phyloP scores from a whole-genome alignment of 2,329 filamentous ascomycete genomes.

The Niveomyces coronatus region DNA sequence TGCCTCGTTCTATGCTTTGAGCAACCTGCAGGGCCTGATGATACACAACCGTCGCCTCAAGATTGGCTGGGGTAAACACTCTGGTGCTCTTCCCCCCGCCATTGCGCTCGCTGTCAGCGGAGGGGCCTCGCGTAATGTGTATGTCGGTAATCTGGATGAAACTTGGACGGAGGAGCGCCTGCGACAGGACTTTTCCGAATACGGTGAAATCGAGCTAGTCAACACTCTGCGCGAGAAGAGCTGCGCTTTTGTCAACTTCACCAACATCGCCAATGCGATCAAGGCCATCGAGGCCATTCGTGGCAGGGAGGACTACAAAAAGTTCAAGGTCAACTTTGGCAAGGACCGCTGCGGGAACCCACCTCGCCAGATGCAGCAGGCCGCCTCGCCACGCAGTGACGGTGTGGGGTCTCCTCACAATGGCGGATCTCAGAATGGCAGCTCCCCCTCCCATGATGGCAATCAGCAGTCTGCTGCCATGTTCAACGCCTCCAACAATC shows the following conservation, averaged over 20 bases:
- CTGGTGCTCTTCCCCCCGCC: conserved; percentile 85
- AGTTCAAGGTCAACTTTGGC: conserved; percentile 99
- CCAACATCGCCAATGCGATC: conserved; percentile 98
- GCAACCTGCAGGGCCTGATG: conserved; percentile 96
- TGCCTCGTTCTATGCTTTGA: conserved; percentile 93
- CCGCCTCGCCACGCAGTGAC: conserved; percentile 57
- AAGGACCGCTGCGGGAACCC: conserved; percentile 97
- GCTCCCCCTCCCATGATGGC: conserved; percentile 42
- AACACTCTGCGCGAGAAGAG: conserved; percentile 97
- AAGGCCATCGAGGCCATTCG: conserved; percentile 97
- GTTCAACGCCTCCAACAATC: conserved; percentile 77
- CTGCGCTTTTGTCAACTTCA: conserved; percentile 99
- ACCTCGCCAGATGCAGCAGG: conserved; percentile 68
- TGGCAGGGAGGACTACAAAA: conserved; percentile 89
- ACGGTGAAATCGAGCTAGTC: conserved; percentile 93
- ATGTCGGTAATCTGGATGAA: conserved; percentile 95
- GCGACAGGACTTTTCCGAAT: conserved; percentile 93
- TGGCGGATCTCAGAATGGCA: conserved; percentile 51
- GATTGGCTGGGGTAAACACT: conserved; percentile 99
- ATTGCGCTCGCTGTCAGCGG: conserved; percentile 94
- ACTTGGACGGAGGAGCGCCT: conserved; percentile 94
- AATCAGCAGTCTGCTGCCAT: conserved; percentile 60
- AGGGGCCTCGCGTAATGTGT: conserved; percentile 95
- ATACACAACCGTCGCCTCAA: conserved; percentile 97
- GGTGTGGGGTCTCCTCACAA: conserved; percentile 46